A percentile compares a stretch with the other conserved stretches of the same genome.
phyloP scores from a whole-genome alignment of 2,329 filamentous ascomycete genomes.

The Cladosporium oxysporum region DNA sequence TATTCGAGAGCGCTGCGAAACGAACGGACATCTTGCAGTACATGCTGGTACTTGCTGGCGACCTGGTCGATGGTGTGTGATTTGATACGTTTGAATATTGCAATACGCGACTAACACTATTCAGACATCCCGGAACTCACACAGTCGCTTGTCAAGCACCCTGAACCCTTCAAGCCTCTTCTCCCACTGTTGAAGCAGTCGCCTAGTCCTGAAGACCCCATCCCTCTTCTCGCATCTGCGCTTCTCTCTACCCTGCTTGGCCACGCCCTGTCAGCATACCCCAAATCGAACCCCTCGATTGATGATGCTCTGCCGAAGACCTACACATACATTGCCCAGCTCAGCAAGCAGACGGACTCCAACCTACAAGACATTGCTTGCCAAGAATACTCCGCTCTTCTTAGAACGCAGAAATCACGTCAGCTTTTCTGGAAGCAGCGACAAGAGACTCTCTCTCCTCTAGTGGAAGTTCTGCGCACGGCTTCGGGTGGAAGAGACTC shows the following conservation, averaged over 20 bases:
- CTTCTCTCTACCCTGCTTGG: conserved; percentile 80
- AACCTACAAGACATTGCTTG: conserved; percentile 95
- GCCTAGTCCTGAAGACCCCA: conserved; percentile 78
- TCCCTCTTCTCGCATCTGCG: conserved; percentile 85
- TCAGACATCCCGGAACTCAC: conserved; percentile 78
- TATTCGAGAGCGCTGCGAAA: conserved; percentile 82
- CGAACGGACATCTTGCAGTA: conserved; percentile 92
- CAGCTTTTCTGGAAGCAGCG: conserved; percentile 89
- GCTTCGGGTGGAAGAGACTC: conserved; percentile 73
- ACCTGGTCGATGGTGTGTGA: conserved; percentile 76
- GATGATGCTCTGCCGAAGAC: conserved; percentile 77
- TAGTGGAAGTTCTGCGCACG: conserved; percentile 76
- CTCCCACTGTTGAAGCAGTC: conserved; percentile 82
- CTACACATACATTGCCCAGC: conserved; percentile 79
- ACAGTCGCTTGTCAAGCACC: conserved; percentile 71
- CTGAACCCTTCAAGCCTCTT: conserved; percentile 74
- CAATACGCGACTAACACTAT: background rate
- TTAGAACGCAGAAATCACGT: conserved; percentile 73
- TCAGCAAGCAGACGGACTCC: conserved; percentile 83
- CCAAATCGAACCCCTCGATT: conserved; percentile 62
- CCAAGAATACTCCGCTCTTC: conserved; percentile 81
- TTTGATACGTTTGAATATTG: background rate
- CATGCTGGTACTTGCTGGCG: conserved; percentile 83
- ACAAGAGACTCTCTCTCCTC: conserved; percentile 77
- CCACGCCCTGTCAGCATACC: conserved; percentile 60